These are phyloP conservation scores for Cyclotella baltica DNA, from an alignment of 108 stramenopile genomes.

Conservation along the genomic window DNA sequence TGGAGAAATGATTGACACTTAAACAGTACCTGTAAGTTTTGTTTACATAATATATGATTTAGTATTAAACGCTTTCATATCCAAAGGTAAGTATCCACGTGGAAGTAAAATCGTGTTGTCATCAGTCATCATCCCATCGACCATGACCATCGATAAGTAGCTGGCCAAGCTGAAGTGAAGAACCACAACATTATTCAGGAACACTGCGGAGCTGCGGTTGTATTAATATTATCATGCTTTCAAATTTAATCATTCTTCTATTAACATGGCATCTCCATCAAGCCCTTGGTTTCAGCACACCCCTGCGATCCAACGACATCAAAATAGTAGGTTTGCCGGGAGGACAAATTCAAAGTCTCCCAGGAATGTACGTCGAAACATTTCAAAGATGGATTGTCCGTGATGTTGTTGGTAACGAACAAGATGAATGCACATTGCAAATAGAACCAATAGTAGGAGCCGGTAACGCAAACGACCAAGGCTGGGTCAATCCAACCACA, in stretches of 20 bases:
- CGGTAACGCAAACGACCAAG: constrained; percentile 31
- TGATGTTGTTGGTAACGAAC: constrained; percentile 2
- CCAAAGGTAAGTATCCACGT: neutral
- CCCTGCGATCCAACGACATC: constrained; percentile 11
- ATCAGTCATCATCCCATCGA: neutral
- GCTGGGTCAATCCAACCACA: constrained; percentile 58
- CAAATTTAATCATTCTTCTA: too few species aligned
- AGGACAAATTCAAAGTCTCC: constrained; percentile 38
- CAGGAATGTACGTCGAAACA: constrained; percentile 46
- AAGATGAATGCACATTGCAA: constrained; percentile 1
- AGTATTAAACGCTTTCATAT: neutral
- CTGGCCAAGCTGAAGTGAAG: too few species aligned
- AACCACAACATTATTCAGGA: too few species aligned
- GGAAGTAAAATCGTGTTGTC: neutral
- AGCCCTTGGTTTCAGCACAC: neutral
- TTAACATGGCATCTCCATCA: neutral
- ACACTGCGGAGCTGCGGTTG: too few species aligned
- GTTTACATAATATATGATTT: neutral
- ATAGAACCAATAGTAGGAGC: constrained; percentile 39
- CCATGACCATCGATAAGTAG: too few species aligned
- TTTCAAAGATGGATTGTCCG: constrained; percentile 52
- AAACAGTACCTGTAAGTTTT: neutral
- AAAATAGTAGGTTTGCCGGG: constrained; percentile 54
- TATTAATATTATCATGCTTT: too few species aligned
- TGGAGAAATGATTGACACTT: neutral